Conservation (phyloP, 2,329 filamentous ascomycete genomes). For the Fusarium udum region DNA sequence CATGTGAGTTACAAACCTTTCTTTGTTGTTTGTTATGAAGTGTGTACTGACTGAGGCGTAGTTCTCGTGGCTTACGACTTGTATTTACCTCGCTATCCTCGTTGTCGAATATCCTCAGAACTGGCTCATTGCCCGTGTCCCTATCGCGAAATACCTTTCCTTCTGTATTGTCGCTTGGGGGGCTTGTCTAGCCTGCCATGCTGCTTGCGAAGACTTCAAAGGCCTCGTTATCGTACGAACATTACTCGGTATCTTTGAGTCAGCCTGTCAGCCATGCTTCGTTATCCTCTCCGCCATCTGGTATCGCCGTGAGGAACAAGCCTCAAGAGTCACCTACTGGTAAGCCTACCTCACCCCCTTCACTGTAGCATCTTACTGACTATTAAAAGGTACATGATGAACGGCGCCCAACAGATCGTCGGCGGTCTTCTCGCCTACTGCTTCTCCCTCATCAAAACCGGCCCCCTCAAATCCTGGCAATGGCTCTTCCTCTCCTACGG, state of each 20-base stretch:
- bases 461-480: constrained; percentile 71
- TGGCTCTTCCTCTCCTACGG: constrained; percentile 75
- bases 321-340: constrained; percentile 74
- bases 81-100: constrained; percentile 77
- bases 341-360: constrained; percentile 37
- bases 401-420: constrained; percentile 76
- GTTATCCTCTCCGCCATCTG: constrained; percentile 74
- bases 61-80: constrained; percentile 72
- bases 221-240: constrained; percentile 69
- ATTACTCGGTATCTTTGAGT: constrained; percentile 76
- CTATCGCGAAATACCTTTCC: constrained; percentile 73
- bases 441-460: constrained; percentile 61
- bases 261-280: constrained; percentile 74
- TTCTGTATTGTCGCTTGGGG: constrained; percentile 73
- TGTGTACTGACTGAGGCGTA: background rate
- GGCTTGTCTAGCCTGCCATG: constrained; percentile 66
- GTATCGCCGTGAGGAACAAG: constrained; percentile 76
- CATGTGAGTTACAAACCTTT: constrained; percentile 3
- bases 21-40: fast-evolving
- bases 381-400: constrained; percentile 69
- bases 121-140: constrained; percentile 66
- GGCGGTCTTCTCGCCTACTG: constrained; percentile 76
- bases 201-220: constrained; percentile 68
- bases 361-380: fast-evolving
- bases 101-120: constrained; percentile 79